phyloP scores from a whole-genome alignment of 2,329 filamentous ascomycete species.

The Blumeria hordei region DNA sequence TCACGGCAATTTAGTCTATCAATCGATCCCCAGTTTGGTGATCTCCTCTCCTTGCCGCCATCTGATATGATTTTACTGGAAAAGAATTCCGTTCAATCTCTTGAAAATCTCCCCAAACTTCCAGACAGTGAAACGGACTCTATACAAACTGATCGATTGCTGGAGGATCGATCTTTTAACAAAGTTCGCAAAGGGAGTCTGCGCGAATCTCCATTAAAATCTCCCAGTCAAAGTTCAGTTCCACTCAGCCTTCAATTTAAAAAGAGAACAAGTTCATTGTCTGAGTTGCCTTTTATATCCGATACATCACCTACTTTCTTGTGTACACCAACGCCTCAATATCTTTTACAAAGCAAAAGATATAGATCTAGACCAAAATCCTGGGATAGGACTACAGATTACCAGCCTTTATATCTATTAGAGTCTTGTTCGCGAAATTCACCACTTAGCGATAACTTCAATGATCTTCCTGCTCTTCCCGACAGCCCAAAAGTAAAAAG shows the following conservation, averaged over 20 bases:
- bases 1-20: slow-evolving; percentile 30
- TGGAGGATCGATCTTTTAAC: slow-evolving; percentile 7
- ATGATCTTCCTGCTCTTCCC: slow-evolving; percentile 25
- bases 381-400: slow-evolving; percentile 42
- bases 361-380: slow-evolving; percentile 27
- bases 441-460: slow-evolving; percentile 11
- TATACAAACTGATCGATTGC: slow-evolving; percentile 11
- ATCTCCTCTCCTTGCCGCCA: slow-evolving; percentile 38
- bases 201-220: slow-evolving; percentile 13
- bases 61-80: slow-evolving; percentile 28
- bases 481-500: slow-evolving; percentile 22
- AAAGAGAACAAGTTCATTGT: slow-evolving; percentile 17
- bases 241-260: slow-evolving; percentile 24
- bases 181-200: slow-evolving; percentile 8
- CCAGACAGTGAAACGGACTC: slow-evolving; percentile 33
- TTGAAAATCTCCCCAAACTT: slow-evolving; percentile 24
- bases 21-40: slow-evolving; percentile 41
- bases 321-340: slow-evolving; percentile 2
- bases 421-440: slow-evolving; percentile 22
- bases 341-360: slow-evolving; percentile 16
- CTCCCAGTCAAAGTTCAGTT: slow-evolving; percentile 26
- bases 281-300: slow-evolving; percentile 17
- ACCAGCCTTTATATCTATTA: slow-evolving; percentile 62
- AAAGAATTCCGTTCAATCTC: slow-evolving; percentile 8
- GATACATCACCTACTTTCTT: slow-evolving; percentile 12